These are phyloP conservation scores for Dactylellina leptospora DNA, from an alignment of 2,329 filamentous ascomycete species.

Conservation along the genomic window DNA sequence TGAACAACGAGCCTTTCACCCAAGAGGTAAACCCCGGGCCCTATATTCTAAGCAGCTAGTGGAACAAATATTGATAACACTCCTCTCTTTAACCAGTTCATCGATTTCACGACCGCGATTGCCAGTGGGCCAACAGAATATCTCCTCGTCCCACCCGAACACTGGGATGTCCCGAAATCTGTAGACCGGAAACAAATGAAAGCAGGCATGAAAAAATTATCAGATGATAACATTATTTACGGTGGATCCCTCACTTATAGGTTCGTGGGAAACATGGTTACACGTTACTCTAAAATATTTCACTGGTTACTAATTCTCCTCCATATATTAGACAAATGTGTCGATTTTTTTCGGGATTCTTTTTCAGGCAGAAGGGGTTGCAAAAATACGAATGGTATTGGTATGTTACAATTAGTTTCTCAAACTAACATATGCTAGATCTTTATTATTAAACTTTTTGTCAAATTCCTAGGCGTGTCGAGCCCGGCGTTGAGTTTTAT, in stretches of 20 bases:
- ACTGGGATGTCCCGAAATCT: slow-evolving; percentile 53
- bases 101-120: slow-evolving; percentile 54
- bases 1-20: slow-evolving; percentile 56
- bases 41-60: background rate
- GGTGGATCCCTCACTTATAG: slow-evolving; percentile 52
- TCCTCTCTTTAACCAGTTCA: slow-evolving; percentile 51
- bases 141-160: slow-evolving; percentile 50
- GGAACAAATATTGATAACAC: background rate
- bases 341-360: slow-evolving; percentile 54
- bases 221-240: slow-evolving; percentile 53
- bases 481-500: slow-evolving; percentile 21
- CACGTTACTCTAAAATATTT: no score
- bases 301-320: background rate
- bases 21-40: slow-evolving; percentile 39
- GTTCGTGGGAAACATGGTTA: no score
- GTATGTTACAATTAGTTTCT: slow-evolving; percentile 4
- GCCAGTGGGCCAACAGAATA: slow-evolving; percentile 56
- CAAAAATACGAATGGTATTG: slow-evolving; percentile 52
- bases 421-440: background rate
- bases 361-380: slow-evolving; percentile 54
- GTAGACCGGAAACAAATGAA: slow-evolving; percentile 52
- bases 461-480: slow-evolving; percentile 10
- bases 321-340: slow-evolving; percentile 44
- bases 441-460: background rate
- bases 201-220: slow-evolving; percentile 53